A percentile compares a stretch with the other conserved stretches of the same genome.
phyloP scores from a whole-genome alignment of 2,329 filamentous ascomycete species.

The Ceratocystis ficicola region DNA sequence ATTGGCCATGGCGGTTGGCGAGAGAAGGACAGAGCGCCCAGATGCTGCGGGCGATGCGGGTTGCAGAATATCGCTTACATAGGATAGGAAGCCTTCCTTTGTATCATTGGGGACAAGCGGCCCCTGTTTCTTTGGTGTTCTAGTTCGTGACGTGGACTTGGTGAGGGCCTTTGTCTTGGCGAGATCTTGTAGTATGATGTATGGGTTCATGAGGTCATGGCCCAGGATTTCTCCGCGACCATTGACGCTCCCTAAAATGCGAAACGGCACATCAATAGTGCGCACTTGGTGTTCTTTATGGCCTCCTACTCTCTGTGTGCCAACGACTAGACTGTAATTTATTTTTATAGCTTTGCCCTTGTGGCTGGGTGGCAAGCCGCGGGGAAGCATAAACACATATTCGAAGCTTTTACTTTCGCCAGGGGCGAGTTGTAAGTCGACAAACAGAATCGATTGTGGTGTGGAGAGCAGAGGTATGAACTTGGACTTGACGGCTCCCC shows the following conservation, averaged over 20 bases:
- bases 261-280: constrained; percentile 85
- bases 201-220: constrained; percentile 89
- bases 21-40: constrained; percentile 48
- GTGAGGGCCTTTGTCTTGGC: constrained; percentile 40
- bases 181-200: constrained; percentile 75
- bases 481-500: constrained; percentile 71
- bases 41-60: constrained; percentile 36
- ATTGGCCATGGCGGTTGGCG: constrained; percentile 49
- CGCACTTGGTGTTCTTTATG: constrained; percentile 70
- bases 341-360: constrained; percentile 91
- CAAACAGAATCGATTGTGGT: constrained; percentile 89
- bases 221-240: constrained; percentile 75
- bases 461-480: constrained; percentile 86
- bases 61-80: constrained; percentile 63
- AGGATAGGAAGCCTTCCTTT: constrained; percentile 56
- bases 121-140: constrained; percentile 27
- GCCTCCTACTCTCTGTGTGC: constrained; percentile 74
- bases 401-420: constrained; percentile 81
- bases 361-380: constrained; percentile 80
- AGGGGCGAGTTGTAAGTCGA: constrained; percentile 74
- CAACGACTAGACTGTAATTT: constrained; percentile 78
- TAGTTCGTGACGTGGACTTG: constrained; percentile 26
- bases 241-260: constrained; percentile 87
- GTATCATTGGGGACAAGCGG: constrained; percentile 26
- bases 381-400: constrained; percentile 75